Base-by-base conservation (phyloP, 768 basidiomycete species). In the Galerina marginata region DNA sequence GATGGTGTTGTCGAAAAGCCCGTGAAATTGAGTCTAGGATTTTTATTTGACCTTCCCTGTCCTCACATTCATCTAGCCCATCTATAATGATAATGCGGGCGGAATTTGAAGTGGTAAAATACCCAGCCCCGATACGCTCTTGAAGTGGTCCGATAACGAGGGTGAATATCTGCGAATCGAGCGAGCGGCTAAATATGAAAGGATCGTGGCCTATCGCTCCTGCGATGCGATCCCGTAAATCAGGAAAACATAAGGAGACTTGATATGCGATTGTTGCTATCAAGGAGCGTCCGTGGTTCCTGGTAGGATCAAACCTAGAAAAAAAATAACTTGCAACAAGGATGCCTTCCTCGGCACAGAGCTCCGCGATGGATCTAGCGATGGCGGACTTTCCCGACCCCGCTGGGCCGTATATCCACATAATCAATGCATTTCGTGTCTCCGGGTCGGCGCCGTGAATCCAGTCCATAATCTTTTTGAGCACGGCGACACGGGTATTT, bases 41-140 rank as follows among this genome's bases (percentile, higher is more conserved):
- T 9, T 16, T 43, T 4, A 36, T 12, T 26, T 65, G 64, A 4
- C 42, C 36, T 0, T 36, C 14, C 2, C 23, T 36, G 20, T 54
- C 51, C 6, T 38, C 20, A 47, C 64, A 65, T 55, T 65, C 61
- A 25, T 62, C 64, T 0, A 65, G 43, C 0, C 64, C 61, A 20
- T 65, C 64, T 14, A 66, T 61, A 9, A 66, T 42, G 16, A 64
- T 15, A 6, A 61, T 16, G 0, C 36, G 40, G 6, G 20, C 4
- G 10, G n/a, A 16, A 9, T 20, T 10, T 6, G n/a, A 3, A 1
- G 36, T 48, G 15, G 40, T 36, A 6, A 57, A 50, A 29, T 12
- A 20, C 2, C 46, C 44, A 9, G 56, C 23, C 6, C 23, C 2
- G 2, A 55, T 37, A 3, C 58, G 56, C 2, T 29, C 45, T 12